Evolutionary conservation across 371 early-diverging fungal genomes (phyloP), one percentile per base, ranked within the genome.

Genomic region (Mortierella sp.): DNA sequence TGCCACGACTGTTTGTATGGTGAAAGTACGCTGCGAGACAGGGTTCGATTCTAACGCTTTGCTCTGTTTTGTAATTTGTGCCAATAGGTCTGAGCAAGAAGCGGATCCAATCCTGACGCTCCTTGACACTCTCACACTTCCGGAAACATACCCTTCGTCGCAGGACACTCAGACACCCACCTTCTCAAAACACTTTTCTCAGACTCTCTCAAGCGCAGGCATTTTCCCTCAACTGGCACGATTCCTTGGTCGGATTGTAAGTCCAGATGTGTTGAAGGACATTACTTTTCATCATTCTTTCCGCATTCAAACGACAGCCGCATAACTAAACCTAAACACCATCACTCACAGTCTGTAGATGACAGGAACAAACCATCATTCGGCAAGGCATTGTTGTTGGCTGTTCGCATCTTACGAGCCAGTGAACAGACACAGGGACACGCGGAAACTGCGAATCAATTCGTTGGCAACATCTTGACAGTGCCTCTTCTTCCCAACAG

Each of bases 401-500:
- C 83, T 21, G 59, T 72, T 26, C 80, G 78, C 31, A 70, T 86
- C 40, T 86, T 77, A 74, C 73, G 44, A 50, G 34, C 54, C 1
- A 40, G 26, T 3, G 77, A 80, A 9, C 71, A 74, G 21, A 37
- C 71, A 26, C 26, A 31, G 48, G 77, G 70, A 13, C 70, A 43
- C 50, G 16, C 72, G 4, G 31, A 26, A 0, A 37, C 46, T 16
- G 44, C 83, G 55, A 67, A 80, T 55, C 76, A 84, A 48, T 87
- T 90, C 26, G 75, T 81, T 19, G 70, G 53, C 21, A 51, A 89
- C 28, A 88, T 91, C 67, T 61, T 92, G 57, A 82, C 88, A 9
- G 77, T 90, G 16, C 88, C 91, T 1, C 43, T 82, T 16, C 67
- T 92, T 6, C 86, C 90, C 2, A 87, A 89, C 79, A 79, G 90